Conservation (phyloP, 2,329 filamentous ascomycete genomes). For the Trichoderma sp. region DNA sequence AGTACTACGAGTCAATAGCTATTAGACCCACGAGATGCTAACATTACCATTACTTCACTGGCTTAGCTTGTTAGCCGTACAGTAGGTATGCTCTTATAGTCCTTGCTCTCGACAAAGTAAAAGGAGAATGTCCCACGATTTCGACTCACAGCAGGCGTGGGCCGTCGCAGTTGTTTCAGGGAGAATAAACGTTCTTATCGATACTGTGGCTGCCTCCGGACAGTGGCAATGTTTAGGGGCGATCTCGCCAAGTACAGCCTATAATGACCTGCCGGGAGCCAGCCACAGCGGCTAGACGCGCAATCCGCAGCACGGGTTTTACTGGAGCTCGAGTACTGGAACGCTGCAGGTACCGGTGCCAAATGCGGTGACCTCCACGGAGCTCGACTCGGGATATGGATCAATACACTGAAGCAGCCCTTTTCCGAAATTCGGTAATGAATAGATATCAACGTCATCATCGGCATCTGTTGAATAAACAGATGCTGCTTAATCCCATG, state of each 20-base stretch:
- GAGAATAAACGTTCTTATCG: too few species aligned
- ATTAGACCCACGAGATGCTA: too few species aligned
- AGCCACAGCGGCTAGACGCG: not conserved
- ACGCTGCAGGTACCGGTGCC: not conserved
- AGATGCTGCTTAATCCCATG: not conserved
- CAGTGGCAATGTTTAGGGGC: slow-evolving; percentile 3
- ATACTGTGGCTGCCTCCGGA: slow-evolving; percentile 5
- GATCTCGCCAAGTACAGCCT: not conserved
- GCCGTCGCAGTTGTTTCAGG: too few species aligned
- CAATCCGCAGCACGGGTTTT: not conserved
- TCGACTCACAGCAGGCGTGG: too few species aligned
- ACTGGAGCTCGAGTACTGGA: slow-evolving; percentile 1
- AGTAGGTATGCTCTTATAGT: too few species aligned
- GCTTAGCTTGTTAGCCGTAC: too few species aligned
- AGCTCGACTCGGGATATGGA: not conserved
- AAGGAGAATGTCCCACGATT: too few species aligned
- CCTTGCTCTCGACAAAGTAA: too few species aligned
- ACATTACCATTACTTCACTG: too few species aligned
- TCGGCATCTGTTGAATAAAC: not conserved
- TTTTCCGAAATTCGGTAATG: not conserved
- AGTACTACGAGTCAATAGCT: too few species aligned
- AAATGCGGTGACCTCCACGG: not conserved
- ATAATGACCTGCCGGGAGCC: not conserved
- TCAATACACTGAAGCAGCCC: not conserved
- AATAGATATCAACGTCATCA: not conserved